Evolutionary conservation across 305 asterid genomes (phyloP), one percentile per base, ranked within the genome.

Genomic region (Solanum chacoense): DNA sequence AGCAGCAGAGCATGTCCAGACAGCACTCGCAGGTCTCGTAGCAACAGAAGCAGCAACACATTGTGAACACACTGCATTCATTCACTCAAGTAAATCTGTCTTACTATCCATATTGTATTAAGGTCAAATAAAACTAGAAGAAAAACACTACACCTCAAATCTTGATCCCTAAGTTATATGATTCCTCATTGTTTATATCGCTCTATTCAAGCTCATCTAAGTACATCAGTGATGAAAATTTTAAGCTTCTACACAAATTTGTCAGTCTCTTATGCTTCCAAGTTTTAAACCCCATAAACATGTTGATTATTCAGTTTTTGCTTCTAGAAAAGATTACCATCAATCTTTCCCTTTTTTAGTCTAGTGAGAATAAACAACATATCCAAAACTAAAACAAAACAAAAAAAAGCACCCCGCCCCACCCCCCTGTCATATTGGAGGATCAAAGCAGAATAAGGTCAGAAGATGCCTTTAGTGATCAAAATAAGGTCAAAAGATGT

Each of bases 11-110:
- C 8, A 88, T 65, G 76, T 92, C 90, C 91, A 89, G 89, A 85
- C 91, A 90, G 89, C 92, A 91, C 86, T 91, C 90, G 4, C 92
- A 91, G 8, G 90, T 74, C 90, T 92, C 89, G 65, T 36, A 89
- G 90, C 92, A 92, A 55, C 93, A 91, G 89, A 88, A 92, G 71
- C 90, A 91, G 92, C 92, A 91, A 84, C 92, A 92, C 90, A 67
- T 3, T 14, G 89, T 18, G 83, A 88, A 92, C 88, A 91, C 86
- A 80, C 93, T 91, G 90, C 92, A 84, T 26, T 11, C 40, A 86
- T 87, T 4, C n/a, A 80, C 40, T 16, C 29, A 12, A 89, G 50
- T 71, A 22, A 45, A 45, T 14, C 80, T 31, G 13, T 73, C 42
- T 76, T 76, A 76, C 29, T 76, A 35, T 11, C 42, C 50, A 75